Conservation (phyloP, 192 early-diverging fungal genomes). For the Gonapodya sp. region DNA sequence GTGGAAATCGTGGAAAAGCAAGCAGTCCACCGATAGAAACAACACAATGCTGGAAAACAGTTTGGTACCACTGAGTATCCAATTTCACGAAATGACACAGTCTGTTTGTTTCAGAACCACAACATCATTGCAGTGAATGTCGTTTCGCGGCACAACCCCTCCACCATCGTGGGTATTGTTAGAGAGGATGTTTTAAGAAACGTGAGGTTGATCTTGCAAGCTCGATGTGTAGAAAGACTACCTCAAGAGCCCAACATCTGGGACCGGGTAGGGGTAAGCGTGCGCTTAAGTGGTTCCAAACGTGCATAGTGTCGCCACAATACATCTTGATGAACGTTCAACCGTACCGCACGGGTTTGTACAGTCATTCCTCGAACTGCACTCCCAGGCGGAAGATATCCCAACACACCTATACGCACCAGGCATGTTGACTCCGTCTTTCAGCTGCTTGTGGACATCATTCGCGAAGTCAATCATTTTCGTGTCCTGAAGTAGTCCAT, state of each 20-base stretch:
- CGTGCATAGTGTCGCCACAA: background rate
- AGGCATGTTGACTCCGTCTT: constrained; percentile 50
- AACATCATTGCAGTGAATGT: background rate
- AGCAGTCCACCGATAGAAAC: too few species aligned
- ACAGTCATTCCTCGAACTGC: too few species aligned
- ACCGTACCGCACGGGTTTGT: background rate
- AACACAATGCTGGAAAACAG: too few species aligned
- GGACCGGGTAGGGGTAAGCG: background rate
- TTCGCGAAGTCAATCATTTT: constrained; percentile 93
- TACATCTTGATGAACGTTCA: background rate
- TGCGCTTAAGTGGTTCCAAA: background rate
- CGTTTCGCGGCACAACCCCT: background rate
- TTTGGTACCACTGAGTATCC: too few species aligned
- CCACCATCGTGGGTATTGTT: background rate
- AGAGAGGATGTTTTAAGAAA: background rate
- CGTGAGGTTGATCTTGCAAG: background rate
- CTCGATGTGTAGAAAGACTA: background rate
- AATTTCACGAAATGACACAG: background rate
- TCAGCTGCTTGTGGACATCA: constrained; percentile 70
- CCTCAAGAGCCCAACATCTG: background rate
- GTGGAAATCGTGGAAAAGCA: background rate
- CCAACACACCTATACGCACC: constrained; percentile 50
- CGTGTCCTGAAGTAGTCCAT: constrained; percentile 75
- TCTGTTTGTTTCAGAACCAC: background rate
- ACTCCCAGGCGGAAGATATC: too few species aligned